Evolutionary conservation across 768 basidiomycete genomes (phyloP), one percentile per base, ranked within the genome.

Genomic region (Pisolithus albus): DNA sequence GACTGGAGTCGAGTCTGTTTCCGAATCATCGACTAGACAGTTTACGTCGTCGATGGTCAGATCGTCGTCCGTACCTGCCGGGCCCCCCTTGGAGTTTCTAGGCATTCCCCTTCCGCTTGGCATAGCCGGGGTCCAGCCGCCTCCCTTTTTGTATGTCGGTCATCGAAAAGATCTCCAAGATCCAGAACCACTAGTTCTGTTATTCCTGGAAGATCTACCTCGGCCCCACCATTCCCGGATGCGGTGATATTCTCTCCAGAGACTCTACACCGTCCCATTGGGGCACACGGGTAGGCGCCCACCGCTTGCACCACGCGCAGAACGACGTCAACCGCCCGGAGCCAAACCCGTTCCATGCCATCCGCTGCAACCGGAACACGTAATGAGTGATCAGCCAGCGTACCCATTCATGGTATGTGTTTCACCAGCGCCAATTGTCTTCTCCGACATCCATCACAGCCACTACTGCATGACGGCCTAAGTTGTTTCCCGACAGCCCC

Each of bases 81-180:
- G 77, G 8, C 77, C 71, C 4, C 78, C 83, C 0, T 68, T 87
- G 52, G 80, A 83, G 7, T 73, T 87, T 30, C 58, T 88, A 24
- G 75, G 76, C n/a, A 61, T 78, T 10, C 72, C 70, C 8, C 68
- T 73, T 15, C 65, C 69, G 18, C 64, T 71, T 1, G 65, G 72
- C 6, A 70, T 70, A 15, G 65, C 68, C 7, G 66, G 68, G 11
- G 70, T 77, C 15, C 70, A 75, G 44, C 68, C 64, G 2, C 77
- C 84, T 15, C 84, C 85, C 0, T 79, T 0, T 77, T 86, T 50
- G 64, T 66, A 11, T 83, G 80, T 58, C 75, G 78, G 38, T 79
- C 80, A 11, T 67, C 72, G 7, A 71, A 74, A 7, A 59, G 68
- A 42, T 60, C 61, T 15, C 49, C 66, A 1, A 65, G 74, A 32